These are phyloP conservation scores for Microglena sp. DNA, from an alignment of 139 green algal species.

Conservation along the genomic window DNA sequence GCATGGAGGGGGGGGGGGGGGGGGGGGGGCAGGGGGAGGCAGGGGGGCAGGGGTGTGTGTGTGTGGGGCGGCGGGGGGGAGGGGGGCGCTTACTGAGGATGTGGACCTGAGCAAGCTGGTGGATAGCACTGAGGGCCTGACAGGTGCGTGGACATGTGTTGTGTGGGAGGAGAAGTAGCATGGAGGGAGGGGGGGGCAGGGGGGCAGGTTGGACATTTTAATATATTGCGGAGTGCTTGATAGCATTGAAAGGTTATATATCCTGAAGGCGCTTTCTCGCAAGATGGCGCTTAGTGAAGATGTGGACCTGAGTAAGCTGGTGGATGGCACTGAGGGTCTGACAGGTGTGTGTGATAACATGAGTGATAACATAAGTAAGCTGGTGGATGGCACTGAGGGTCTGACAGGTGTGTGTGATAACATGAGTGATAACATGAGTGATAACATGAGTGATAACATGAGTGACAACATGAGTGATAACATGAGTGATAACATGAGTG, in stretches of 20 bases:
- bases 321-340: constrained; percentile 92
- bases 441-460: too few species aligned
- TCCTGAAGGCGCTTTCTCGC: constrained; percentile 37
- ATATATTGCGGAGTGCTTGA: constrained; percentile 51
- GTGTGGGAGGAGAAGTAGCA: constrained; percentile 3
- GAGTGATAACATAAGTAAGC: too few species aligned
- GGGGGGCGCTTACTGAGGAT: too few species aligned
- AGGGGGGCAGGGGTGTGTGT: too few species aligned
- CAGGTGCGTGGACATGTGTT: constrained; percentile 78
- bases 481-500: too few species aligned
- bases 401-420: too few species aligned
- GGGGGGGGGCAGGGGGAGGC: too few species aligned
- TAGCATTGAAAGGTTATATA: not conserved
- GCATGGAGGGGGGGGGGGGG: constrained; percentile 72
- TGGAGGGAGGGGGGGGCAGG: constrained; percentile 79
- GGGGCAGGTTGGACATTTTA: constrained; percentile 62
- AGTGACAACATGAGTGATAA: too few species aligned
- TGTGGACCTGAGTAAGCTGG: constrained; percentile 43
- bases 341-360: constrained; percentile 74
- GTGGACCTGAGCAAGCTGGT: too few species aligned
- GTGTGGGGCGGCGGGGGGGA: too few species aligned
- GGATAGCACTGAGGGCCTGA: constrained; percentile 87
- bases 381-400: constrained; percentile 63
- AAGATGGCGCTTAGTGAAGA: constrained; percentile 33
- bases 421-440: too few species aligned